Conservation (phyloP, 352 stramenopile genomes). For the Globisporangium middletonii region DNA sequence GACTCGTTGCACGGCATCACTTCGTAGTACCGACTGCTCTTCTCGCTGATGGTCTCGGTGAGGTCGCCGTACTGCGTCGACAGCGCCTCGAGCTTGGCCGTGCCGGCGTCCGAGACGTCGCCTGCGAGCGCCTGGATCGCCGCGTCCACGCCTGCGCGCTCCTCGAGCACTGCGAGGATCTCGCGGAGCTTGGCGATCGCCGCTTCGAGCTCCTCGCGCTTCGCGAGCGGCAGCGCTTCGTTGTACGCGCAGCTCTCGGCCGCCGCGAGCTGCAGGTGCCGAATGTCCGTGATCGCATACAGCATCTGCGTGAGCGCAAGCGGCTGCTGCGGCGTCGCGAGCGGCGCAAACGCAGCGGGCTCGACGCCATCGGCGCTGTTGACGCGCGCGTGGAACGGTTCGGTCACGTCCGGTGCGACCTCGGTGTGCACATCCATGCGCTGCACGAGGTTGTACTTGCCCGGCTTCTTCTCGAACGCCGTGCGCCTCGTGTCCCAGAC, state of each 20-base stretch:
- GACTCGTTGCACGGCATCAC: conserved; percentile 75
- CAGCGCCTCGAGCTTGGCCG: conserved; percentile 32
- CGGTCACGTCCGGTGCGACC: conserved; percentile 47
- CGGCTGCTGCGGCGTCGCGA: too few relatives aligned
- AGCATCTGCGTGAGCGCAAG: conserved; percentile 10
- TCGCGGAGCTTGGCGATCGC: conserved; percentile 41
- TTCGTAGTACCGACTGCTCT: conserved; percentile 75
- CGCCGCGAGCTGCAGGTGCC: conserved; percentile 58
- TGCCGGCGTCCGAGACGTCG: conserved; percentile 39
- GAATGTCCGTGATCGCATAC: conserved; percentile 64
- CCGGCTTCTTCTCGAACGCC: conserved; percentile 47
- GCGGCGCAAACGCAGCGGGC: too few relatives aligned
- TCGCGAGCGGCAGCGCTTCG: conserved; percentile 50
- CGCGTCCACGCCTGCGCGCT: conserved; percentile 40
- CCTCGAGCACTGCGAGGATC: conserved; percentile 45
- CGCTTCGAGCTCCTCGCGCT: conserved; percentile 41
- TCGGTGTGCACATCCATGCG: conserved; percentile 50
- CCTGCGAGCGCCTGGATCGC: conserved; percentile 41
- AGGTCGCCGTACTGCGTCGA: conserved; percentile 40
- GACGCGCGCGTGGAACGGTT: conserved; percentile 35
- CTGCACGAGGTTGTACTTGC: conserved; percentile 76
- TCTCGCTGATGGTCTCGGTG: conserved; percentile 64
- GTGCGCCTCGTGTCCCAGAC: conserved; percentile 37
- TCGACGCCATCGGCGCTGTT: conserved; percentile 6
- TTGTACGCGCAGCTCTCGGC: conserved; percentile 42